Conservation (phyloP, 2,329 filamentous ascomycete species). For the Ramularia collo-cygni region DNA sequence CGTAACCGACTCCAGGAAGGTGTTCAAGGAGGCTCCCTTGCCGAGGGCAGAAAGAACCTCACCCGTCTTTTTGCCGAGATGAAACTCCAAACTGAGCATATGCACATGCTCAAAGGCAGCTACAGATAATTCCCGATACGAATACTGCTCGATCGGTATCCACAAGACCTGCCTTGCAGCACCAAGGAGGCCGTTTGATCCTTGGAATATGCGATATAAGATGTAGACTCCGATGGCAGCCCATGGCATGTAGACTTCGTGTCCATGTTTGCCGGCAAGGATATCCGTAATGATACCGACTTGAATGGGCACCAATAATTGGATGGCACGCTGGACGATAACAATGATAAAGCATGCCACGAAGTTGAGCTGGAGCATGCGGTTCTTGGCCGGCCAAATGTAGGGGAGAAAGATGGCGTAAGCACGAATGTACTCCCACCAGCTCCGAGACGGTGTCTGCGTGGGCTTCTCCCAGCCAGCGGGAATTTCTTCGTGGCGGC, state of each 20-base stretch:
- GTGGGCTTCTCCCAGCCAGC: conserved; percentile 85
- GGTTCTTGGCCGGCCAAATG: conserved; percentile 83
- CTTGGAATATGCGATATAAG: conserved; percentile 73
- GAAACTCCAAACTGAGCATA: conserved; percentile 88
- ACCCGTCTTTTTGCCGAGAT: conserved; percentile 91
- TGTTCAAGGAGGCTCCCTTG: conserved; percentile 93
- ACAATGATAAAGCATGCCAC: conserved; percentile 76
- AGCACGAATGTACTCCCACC: conserved; percentile 92
- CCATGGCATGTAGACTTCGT: conserved; percentile 57
- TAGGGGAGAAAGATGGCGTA: conserved; percentile 96
- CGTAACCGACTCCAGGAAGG: conserved; percentile 91
- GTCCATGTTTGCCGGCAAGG: conserved; percentile 53
- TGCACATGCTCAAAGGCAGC: conserved; percentile 98
- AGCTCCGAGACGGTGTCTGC: conserved; percentile 77
- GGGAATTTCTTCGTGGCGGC: conserved; percentile 33
- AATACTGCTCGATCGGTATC: conserved; percentile 96
- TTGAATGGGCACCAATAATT: conserved; percentile 77
- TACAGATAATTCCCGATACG: conserved; percentile 87
- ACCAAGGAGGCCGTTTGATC: conserved; percentile 78
- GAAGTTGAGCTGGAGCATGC: conserved; percentile 68
- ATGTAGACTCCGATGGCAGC: conserved; percentile 68
- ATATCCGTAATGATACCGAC: conserved; percentile 72
- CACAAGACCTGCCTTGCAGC: conserved; percentile 77
- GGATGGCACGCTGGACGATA: conserved; percentile 72
- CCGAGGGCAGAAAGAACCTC: conserved; percentile 93